Conservation (phyloP, 805 yeast genomes). For the Schwanniomyces pseudopolymorphus region DNA sequence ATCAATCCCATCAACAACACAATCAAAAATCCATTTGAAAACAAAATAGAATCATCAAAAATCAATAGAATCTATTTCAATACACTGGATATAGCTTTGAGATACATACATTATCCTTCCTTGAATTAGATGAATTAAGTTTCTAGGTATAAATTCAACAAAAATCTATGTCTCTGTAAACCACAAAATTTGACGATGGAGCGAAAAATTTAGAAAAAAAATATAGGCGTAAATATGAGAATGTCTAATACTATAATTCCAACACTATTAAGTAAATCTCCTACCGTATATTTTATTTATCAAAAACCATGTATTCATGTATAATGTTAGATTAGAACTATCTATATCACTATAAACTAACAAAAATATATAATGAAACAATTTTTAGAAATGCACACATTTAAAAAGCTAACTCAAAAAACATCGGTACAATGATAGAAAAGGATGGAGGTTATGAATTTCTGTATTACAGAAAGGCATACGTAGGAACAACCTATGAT, state of each 20-base stretch:
- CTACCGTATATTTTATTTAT: background rate
- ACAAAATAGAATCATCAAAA: background rate
- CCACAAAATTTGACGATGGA: constrained; percentile 12
- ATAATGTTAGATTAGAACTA: background rate
- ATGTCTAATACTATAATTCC: background rate
- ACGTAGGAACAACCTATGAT: background rate
- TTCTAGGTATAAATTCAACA: background rate
- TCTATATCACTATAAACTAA: background rate
- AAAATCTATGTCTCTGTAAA: constrained; percentile 1
- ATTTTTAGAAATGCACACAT: background rate
- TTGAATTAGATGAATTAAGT: background rate
- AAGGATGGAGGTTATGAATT: too few relatives aligned
- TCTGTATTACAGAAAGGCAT: too few relatives aligned
- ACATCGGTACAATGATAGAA: too few relatives aligned
- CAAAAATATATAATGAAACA: background rate
- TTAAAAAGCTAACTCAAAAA: too few relatives aligned
- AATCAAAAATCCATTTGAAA: background rate
- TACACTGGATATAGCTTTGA: background rate
- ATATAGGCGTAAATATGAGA: constrained; percentile 7
- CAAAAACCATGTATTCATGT: background rate
- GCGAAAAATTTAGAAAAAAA: constrained; percentile 9
- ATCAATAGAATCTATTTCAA: background rate
- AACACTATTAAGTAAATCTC: constrained; percentile 4
- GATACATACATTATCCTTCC: constrained; percentile 1
- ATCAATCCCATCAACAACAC: background rate